Evolutionary conservation across 306 rosid genomes (phyloP).

Genomic region (Cucurbita ficifolia): DNA sequence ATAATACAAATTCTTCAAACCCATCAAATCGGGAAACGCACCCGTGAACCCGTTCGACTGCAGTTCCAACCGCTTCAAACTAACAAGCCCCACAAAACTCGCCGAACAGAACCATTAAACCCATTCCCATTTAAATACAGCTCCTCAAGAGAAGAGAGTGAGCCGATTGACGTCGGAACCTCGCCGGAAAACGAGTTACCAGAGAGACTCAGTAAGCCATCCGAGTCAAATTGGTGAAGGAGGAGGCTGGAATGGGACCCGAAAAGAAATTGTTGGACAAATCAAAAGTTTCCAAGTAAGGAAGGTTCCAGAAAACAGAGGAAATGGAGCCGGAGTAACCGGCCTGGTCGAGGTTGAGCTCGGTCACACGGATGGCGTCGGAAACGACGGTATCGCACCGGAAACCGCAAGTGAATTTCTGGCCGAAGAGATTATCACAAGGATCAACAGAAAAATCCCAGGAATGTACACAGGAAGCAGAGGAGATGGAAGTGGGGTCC

Average conservation of each 20-base stretch:
- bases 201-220: slow-evolving; percentile 48
- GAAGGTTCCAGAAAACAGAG: slow-evolving; percentile 42
- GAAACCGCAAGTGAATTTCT: slow-evolving; percentile 65
- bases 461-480: slow-evolving; percentile 46
- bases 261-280: slow-evolving; percentile 53
- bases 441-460: slow-evolving; percentile 79
- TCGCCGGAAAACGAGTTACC: slow-evolving; percentile 44
- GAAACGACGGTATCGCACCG: slow-evolving; percentile 47
- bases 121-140: slow-evolving; percentile 53
- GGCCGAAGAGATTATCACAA: slow-evolving; percentile 58
- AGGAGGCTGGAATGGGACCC: slow-evolving; percentile 36
- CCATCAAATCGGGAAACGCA: slow-evolving; percentile 26
- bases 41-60: slow-evolving; percentile 50
- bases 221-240: slow-evolving; percentile 40
- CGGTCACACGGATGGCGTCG: slow-evolving; percentile 41
- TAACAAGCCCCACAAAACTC: slow-evolving; percentile 16
- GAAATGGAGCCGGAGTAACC: slow-evolving; percentile 48
- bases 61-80: slow-evolving; percentile 40
- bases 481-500: slow-evolving; percentile 21
- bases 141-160: slow-evolving; percentile 39
- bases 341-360: slow-evolving; percentile 70
- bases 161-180: slow-evolving; percentile 35
- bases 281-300: slow-evolving; percentile 56
- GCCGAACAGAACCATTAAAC: slow-evolving; percentile 35
- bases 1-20: slow-evolving; percentile 28